Evolutionary conservation across 1,139 yeast species (phyloP).

Genomic region (Pichia sp.): DNA sequence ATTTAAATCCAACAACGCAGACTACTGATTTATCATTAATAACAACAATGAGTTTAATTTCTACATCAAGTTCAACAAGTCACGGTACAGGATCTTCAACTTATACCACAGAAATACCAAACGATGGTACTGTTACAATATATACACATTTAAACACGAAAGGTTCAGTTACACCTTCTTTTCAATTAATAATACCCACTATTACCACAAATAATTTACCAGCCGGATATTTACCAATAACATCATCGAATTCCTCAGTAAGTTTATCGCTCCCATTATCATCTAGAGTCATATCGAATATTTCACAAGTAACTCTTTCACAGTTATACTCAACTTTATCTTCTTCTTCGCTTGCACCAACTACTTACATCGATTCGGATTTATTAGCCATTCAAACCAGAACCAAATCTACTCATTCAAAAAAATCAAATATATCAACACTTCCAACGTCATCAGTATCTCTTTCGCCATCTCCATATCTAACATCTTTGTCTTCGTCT

Average conservation of each 20-base stretch:
- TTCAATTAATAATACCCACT: constrained; percentile 7
- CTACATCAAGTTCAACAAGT: neutral
- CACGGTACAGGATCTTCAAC: neutral
- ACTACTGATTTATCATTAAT: neutral
- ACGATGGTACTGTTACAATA: neutral
- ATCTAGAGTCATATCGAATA: neutral
- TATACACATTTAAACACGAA: constrained; percentile 2
- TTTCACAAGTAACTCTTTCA: no score
- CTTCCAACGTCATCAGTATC: neutral
- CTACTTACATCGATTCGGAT: neutral
- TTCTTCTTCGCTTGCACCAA: neutral
- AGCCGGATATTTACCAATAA: neutral
- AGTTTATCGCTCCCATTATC: neutral
- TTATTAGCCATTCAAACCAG: neutral
- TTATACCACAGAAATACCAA: neutral
- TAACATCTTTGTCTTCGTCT: neutral
- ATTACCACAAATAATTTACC: constrained; percentile 12
- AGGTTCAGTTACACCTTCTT: neutral
- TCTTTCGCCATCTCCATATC: neutral
- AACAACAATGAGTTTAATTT: neutral
- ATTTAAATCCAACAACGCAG: neutral
- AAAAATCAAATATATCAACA: no score
- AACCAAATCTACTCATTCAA: neutral
- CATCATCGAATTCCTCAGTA: neutral
- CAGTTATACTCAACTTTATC: neutral